Base-by-base conservation (phyloP, 2,329 filamentous ascomycete genomes). In the Fusarium sp. region DNA sequence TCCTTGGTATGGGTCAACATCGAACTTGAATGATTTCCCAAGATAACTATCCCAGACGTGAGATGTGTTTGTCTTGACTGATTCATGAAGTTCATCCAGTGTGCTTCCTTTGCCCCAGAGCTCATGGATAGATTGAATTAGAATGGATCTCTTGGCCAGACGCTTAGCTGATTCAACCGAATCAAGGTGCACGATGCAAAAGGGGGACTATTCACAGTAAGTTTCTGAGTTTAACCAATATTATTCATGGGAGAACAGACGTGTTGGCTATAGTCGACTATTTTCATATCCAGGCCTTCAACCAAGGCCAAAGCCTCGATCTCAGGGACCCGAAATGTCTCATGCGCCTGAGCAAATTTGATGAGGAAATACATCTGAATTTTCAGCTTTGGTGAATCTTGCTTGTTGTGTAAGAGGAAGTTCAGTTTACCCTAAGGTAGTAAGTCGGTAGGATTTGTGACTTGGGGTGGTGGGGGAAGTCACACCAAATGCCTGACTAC, bases 311-410 rank as follows among this genome's bases (percentile, higher is more conserved):
- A 85, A 30, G 96, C 91, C 78, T 95, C 85, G 20, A 97, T 88
- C 82, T 99, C 96, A 7, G 95, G 90, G 62, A 91, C 86, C 42
- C 95, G 92, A 80, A 99, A 99, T n/a, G 90, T 92, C 84, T 98
- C 94, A 81, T 98, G 95, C 65, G 89, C 87, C 82, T 98, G 96
- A 48, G 92, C 92, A 80, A 98, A 95, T 77, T 95, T 93, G 72
- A 99, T 91, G 68, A 99, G 88, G 79, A 93, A 98, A 70, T 97
- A 90, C 90, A 91, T 91, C 38, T 60, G 68, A 57, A 62, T 54
- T 47, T n/a, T 66, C 31, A 28, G 26, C 36, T 26, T 45, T 59
- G 38, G 18, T 16, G 28, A 47, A 28, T 35, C 35, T 55, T 35
- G 51, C 35, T 55, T 35, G 51, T 58, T 61, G 39, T 35, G 47